A percentile compares a stretch with the other conserved stretches of the same genome.
Evolutionary conservation across 2,329 filamentous ascomycete genomes (phyloP).

Genomic region (Scedosporium dehoogii): DNA sequence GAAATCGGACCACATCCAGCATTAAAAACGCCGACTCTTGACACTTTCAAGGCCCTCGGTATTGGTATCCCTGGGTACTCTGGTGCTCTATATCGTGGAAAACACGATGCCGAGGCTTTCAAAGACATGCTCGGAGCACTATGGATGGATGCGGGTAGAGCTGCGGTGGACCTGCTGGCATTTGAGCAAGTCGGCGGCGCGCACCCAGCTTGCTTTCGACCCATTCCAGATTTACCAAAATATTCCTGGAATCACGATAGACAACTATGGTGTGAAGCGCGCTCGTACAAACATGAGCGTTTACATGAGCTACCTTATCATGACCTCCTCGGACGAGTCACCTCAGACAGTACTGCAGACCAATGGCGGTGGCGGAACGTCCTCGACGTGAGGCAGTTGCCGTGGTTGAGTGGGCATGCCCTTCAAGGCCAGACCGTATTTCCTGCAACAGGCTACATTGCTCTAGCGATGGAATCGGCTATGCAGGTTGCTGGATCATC

Average conservation of each 20-base stretch:
- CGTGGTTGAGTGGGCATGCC: slow-evolving; percentile 30
- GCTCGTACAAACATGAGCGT: not conserved
- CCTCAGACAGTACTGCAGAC: not conserved
- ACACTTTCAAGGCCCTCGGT: slow-evolving; percentile 16
- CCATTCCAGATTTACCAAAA: slow-evolving; percentile 3
- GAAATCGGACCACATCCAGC: slow-evolving; percentile 17
- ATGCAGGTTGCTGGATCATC: slow-evolving; percentile 3
- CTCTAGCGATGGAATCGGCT: slow-evolving; percentile 23
- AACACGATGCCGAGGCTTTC: slow-evolving; percentile 7
- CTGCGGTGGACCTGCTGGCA: slow-evolving; percentile 6
- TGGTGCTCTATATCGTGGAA: not conserved
- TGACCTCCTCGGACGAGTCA: not conserved
- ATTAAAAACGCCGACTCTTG: slow-evolving; percentile 21
- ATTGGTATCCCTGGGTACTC: not conserved
- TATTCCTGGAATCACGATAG: slow-evolving; percentile 8
- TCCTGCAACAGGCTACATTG: slow-evolving; percentile 23
- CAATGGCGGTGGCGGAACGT: slow-evolving; percentile 12
- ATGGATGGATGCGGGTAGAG: not conserved
- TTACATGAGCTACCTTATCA: not conserved
- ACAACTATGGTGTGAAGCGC: not conserved
- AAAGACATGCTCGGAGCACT: slow-evolving; percentile 13
- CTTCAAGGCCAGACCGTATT: slow-evolving; percentile 32
- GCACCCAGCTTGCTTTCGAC: not conserved
- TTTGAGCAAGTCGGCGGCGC: not conserved
- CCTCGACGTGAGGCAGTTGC: slow-evolving; percentile 12